These are phyloP conservation scores for Plasmodium vivax DNA, from an alignment of 169 alveolate species.

Conservation along the genomic window DNA sequence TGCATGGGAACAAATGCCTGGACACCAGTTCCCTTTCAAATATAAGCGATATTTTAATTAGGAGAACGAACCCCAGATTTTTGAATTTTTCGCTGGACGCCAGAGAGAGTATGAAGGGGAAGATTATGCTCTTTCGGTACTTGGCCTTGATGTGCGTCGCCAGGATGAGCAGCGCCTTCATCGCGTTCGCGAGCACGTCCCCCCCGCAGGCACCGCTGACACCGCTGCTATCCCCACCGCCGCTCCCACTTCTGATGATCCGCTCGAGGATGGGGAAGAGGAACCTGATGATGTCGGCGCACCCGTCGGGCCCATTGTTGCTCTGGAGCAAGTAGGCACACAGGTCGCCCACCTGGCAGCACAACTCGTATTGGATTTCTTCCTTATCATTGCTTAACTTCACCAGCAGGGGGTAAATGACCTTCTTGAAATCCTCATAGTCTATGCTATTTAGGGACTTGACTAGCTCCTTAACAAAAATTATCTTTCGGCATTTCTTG, in stretches of 20 bases:
- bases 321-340: constrained; percentile 69
- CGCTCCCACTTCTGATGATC: constrained; percentile 10
- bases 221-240: background rate
- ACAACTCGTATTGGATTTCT: constrained; percentile 62
- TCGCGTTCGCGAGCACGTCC: constrained; percentile 2
- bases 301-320: constrained; percentile 20
- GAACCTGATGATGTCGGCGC: constrained; percentile 12
- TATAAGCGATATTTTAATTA: constrained; percentile 38
- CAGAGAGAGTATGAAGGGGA: constrained; percentile 46
- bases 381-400: constrained; percentile 36
- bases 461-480: constrained; percentile 52
- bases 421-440: constrained; percentile 30
- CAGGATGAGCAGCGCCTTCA: constrained; percentile 53
- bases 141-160: constrained; percentile 51
- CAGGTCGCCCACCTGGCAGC: constrained; percentile 55
- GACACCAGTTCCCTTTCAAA: constrained; percentile 34
- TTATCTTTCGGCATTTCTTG: constrained; percentile 55
- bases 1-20: constrained; percentile 21
- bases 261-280: constrained; percentile 48
- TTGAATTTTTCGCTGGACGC: constrained; percentile 14
- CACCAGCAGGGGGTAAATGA: constrained; percentile 45
- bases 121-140: constrained; percentile 16
- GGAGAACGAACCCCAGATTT: constrained; percentile 26
- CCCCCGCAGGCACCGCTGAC: background rate
- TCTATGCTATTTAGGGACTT: constrained; percentile 20